A percentile compares a stretch with the other conserved stretches of the same genome.
Evolutionary conservation across 179 eudicot species (phyloP).

Genomic region (Beta corolliflora): DNA sequence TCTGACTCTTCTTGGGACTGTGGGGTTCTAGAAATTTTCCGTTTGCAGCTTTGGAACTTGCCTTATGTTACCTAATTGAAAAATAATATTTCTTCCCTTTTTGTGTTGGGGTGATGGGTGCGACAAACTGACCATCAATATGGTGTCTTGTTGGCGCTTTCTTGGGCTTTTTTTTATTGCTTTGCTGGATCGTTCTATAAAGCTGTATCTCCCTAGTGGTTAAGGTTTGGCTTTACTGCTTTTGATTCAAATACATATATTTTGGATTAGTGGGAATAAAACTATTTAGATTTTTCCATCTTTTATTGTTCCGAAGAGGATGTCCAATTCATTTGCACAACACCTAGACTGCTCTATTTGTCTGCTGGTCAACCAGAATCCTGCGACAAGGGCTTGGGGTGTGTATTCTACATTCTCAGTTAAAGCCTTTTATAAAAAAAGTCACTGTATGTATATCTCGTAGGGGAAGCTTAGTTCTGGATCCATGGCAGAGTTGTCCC

Average conservation of each 20-base stretch:
- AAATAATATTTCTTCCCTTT: neutral
- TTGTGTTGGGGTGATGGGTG: neutral
- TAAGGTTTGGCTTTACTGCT: neutral
- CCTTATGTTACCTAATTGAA: too few species aligned
- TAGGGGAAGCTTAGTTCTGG: slow-evolving; percentile 61
- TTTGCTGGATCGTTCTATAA: neutral
- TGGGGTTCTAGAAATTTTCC: neutral
- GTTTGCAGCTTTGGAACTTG: too few species aligned
- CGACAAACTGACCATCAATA: neutral
- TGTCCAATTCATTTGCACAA: neutral
- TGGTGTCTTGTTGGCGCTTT: neutral
- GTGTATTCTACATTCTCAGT: neutral
- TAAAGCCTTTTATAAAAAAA: neutral
- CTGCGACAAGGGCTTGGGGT: neutral
- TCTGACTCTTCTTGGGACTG: neutral
- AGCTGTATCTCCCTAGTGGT: too few species aligned
- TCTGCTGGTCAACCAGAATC: neutral
- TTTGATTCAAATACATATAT: neutral
- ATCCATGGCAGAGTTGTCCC: slow-evolving; percentile 42
- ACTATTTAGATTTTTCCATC: neutral
- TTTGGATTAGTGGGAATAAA: neutral
- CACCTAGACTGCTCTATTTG: neutral
- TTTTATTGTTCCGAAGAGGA: neutral
- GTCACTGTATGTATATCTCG: slow-evolving; percentile 19
- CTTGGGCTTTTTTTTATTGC: neutral